phyloP scores from a whole-genome alignment of 148 eudicot species.

The Amaranthus palmeri region DNA sequence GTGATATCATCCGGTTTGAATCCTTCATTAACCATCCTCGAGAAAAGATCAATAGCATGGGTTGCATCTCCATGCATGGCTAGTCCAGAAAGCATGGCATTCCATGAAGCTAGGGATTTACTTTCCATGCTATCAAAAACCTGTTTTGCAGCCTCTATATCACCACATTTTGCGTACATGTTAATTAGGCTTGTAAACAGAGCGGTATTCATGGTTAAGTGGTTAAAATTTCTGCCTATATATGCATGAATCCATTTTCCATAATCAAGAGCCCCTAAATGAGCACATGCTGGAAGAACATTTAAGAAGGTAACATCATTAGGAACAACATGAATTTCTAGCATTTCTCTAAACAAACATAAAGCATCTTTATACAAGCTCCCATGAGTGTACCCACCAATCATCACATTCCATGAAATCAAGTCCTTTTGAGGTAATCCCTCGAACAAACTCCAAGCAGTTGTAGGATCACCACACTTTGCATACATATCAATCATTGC shows the following conservation, averaged over 20 bases:
- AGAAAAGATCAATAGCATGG: conserved; percentile 33
- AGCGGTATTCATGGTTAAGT: conserved; percentile 24
- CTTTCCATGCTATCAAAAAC: conserved; percentile 35
- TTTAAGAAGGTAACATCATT: conserved; percentile 49
- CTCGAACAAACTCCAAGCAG: conserved; percentile 43
- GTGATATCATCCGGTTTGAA: conserved; percentile 52
- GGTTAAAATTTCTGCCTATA: conserved; percentile 27
- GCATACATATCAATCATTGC: conserved; percentile 59
- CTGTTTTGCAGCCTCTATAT: conserved; percentile 38
- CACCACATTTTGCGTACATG: conserved; percentile 72
- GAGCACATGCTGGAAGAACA: conserved; percentile 51
- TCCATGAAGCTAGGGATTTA: conserved; percentile 40
- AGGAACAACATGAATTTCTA: conserved; percentile 26
- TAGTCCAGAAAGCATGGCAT: conserved; percentile 47
- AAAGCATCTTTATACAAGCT: conserved; percentile 43
- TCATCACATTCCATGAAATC: conserved; percentile 63
- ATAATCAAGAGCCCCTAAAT: conserved; percentile 52
- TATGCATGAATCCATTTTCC: conserved; percentile 67
- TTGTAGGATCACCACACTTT: conserved; percentile 45
- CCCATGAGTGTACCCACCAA: conserved; percentile 49
- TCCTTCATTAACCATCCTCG: conserved; percentile 37
- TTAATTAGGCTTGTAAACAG: conserved; percentile 50
- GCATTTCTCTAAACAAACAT: conserved; percentile 50
- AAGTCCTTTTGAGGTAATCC: conserved; percentile 35
- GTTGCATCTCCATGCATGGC: conserved; percentile 50